phyloP scores from a whole-genome alignment of 106 monocot species.

The Dioscorea alata region DNA sequence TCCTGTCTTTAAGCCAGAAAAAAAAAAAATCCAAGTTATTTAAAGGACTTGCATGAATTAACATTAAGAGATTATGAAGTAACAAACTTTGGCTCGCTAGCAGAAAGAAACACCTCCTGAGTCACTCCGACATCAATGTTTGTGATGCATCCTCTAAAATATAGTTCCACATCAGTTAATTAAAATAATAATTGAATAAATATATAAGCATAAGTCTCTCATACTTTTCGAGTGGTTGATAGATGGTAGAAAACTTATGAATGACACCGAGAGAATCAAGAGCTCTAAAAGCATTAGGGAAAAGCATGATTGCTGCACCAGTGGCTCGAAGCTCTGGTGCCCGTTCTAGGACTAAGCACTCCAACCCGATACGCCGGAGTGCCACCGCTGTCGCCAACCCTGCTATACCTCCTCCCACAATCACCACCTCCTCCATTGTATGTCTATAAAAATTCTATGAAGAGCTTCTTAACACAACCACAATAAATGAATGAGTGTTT shows the following conservation, averaged over 20 bases:
- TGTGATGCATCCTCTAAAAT: background rate
- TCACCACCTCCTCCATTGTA: background rate
- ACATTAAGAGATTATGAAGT: background rate
- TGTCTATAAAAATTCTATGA: no score
- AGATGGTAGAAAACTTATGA: conserved; percentile 22
- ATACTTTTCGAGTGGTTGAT: conserved; percentile 12
- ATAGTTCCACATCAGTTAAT: background rate
- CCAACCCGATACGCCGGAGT: background rate
- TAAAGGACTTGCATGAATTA: background rate
- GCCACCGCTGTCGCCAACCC: conserved; percentile 10
- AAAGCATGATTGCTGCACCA: background rate
- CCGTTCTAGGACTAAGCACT: conserved; percentile 1
- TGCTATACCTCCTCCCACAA: conserved; percentile 12
- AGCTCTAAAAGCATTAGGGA: conserved; percentile 9
- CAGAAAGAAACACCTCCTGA: background rate
- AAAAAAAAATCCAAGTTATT: background rate
- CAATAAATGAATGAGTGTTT: no score
- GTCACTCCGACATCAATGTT: background rate
- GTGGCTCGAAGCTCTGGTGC: conserved; percentile 2
- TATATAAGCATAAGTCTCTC: background rate
- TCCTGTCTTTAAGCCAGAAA: no score
- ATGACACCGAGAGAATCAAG: conserved; percentile 34
- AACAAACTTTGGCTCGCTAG: background rate
- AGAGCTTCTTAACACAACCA: no score
- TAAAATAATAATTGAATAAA: background rate